A percentile compares a stretch with the other conserved stretches of the same genome.
These are phyloP conservation scores for Symbiodinium pilosum DNA, from an alignment of 73 alveolate species.

Conservation along the genomic window DNA sequence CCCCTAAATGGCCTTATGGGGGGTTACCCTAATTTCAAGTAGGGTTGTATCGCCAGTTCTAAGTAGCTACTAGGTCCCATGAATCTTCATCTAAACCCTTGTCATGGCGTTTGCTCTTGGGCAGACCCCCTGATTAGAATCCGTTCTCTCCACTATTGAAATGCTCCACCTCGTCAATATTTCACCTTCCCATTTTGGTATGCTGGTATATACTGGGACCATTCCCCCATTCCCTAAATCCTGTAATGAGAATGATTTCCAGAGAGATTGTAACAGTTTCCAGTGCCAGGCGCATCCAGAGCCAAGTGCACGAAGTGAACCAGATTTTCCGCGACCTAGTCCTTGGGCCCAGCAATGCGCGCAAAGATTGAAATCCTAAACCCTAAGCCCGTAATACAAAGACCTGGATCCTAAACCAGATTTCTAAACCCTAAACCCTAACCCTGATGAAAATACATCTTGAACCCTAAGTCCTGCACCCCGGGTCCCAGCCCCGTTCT, in stretches of 20 bases:
- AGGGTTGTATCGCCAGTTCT: not conserved
- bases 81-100: not conserved
- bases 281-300: slow-evolving; percentile 86
- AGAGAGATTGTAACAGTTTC: not conserved
- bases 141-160: too few species aligned
- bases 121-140: too few species aligned
- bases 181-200: too few species aligned
- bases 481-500: too few species aligned
- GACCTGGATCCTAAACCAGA: not conserved
- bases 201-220: too few species aligned
- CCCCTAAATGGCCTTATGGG: too few species aligned
- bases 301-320: slow-evolving; percentile 90
- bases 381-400: not conserved
- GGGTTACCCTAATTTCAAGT: not conserved
- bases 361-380: not conserved
- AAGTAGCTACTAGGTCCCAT: not conserved
- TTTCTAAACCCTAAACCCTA: not conserved
- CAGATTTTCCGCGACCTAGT: slow-evolving; percentile 89
- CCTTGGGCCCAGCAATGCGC: not conserved
- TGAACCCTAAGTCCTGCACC: not conserved
- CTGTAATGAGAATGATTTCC: not conserved
- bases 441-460: not conserved
- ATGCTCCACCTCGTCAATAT: too few species aligned
- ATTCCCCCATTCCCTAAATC: too few species aligned
- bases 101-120: too few species aligned